Conservation (phyloP, 2,329 filamentous ascomycete genomes). For the Escovopsis sp. region DNA sequence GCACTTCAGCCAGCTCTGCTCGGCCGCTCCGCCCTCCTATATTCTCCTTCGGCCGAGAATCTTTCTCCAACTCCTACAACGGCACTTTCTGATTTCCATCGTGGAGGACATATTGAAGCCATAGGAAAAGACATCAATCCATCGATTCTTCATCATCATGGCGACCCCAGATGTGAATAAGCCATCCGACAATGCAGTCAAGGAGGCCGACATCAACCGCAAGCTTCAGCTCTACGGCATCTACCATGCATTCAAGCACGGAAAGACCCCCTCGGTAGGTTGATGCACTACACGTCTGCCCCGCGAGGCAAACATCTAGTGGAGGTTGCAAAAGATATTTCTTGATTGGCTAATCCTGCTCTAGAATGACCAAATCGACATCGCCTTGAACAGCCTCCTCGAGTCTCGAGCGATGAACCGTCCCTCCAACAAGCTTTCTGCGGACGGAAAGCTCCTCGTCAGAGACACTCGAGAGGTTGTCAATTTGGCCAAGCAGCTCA, state of each 20-base stretch:
- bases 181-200: constrained; percentile 57
- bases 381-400: constrained; percentile 81
- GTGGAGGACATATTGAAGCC: no score
- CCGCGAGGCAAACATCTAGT: no score
- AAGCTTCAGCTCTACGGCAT: constrained; percentile 96
- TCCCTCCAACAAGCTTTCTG: constrained; percentile 64
- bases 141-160: constrained; percentile 20
- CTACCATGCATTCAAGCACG: constrained; percentile 65
- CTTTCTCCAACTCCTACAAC: no score
- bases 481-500: constrained; percentile 65
- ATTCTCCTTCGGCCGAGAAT: no score
- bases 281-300: neutral
- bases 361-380: constrained; percentile 88
- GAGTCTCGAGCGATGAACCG: constrained; percentile 52
- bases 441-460: constrained; percentile 68
- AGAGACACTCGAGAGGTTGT: constrained; percentile 67
- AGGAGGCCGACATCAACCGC: constrained; percentile 77
- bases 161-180: constrained; percentile 43
- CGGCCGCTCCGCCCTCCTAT: no score
- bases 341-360: neutral
- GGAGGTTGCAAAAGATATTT: no score
- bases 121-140: no score
- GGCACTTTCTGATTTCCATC: no score
- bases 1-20: no score
- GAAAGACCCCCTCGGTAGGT: constrained; percentile 80